Conservation (phyloP, 345 rosid species). For the Linum lewisii region DNA sequence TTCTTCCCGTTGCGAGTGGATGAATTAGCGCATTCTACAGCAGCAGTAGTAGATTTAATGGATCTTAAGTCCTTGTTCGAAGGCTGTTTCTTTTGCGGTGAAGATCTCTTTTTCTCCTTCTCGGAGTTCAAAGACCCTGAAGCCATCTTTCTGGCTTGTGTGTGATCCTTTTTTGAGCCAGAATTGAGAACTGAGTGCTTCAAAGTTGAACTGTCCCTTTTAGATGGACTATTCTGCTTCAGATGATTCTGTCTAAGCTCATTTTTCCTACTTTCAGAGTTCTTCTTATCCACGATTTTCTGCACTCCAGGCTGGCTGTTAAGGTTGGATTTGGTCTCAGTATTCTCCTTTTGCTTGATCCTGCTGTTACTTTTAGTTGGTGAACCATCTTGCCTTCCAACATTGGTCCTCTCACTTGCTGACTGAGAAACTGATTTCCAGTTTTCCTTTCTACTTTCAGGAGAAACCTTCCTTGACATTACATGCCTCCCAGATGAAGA, state of each 20-base stretch:
- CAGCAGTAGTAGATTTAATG: conserved; percentile 33
- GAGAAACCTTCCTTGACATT: conserved; percentile 23
- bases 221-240: conserved; percentile 48
- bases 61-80: conserved; percentile 28
- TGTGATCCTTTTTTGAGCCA: too few relatives aligned
- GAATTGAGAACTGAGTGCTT: too few relatives aligned
- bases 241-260: conserved; percentile 54
- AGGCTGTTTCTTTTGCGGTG: conserved; percentile 32
- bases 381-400: conserved; percentile 35
- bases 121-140: conserved; percentile 15
- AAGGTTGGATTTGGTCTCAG: conserved; percentile 27
- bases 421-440: conserved; percentile 34
- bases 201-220: conserved; percentile 27
- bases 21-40: conserved; percentile 28
- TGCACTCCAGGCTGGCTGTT: conserved; percentile 25
- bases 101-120: conserved; percentile 35
- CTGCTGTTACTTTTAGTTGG: conserved; percentile 21
- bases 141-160: too few relatives aligned
- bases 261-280: conserved; percentile 22
- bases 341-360: conserved; percentile 35
- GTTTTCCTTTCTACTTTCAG: conserved; percentile 30
- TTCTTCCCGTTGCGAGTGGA: conserved; percentile 23
- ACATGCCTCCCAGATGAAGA: conserved; percentile 17
- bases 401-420: too few relatives aligned
- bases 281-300: conserved; percentile 30